A percentile compares a stretch with the other conserved stretches of the same genome.
Evolutionary conservation across 2,329 filamentous ascomycete species (phyloP).

Genomic region (Neodidymelliopsis sp.): DNA sequence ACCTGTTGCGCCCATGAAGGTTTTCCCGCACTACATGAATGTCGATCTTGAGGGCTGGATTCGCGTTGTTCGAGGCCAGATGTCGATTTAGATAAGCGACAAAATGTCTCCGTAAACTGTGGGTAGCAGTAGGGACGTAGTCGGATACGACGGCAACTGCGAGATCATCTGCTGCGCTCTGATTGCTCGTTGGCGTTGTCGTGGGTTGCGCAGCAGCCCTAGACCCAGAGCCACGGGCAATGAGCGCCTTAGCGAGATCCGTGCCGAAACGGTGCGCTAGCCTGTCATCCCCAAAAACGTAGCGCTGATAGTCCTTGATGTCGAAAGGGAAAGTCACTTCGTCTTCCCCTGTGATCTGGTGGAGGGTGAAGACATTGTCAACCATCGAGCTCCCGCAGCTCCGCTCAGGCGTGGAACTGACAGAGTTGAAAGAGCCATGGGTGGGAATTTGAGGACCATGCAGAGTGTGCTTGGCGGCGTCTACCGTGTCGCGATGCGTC

Average conservation of each 20-base stretch:
- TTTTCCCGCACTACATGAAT: slow-evolving; percentile 12
- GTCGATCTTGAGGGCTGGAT: slow-evolving; percentile 31
- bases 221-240: slow-evolving; percentile 20
- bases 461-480: slow-evolving; percentile 20
- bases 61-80: slow-evolving; percentile 24
- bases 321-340: slow-evolving; percentile 29
- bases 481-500: slow-evolving; percentile 18
- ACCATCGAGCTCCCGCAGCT: slow-evolving; percentile 26
- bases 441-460: slow-evolving; percentile 28
- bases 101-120: slow-evolving; percentile 32
- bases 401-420: slow-evolving; percentile 14
- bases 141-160: slow-evolving; percentile 36
- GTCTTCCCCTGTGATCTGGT: slow-evolving; percentile 23
- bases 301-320: slow-evolving; percentile 33
- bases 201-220: slow-evolving; percentile 11
- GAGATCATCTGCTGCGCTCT: slow-evolving; percentile 22
- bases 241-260: slow-evolving; percentile 36
- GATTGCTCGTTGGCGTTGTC: slow-evolving; percentile 22
- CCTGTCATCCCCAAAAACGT: slow-evolving; percentile 36
- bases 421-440: slow-evolving; percentile 6
- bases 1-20: slow-evolving; percentile 14
- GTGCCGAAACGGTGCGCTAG: slow-evolving; percentile 36
- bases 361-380: slow-evolving; percentile 31
- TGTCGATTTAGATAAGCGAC: slow-evolving; percentile 35
- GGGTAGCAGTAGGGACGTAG: slow-evolving; percentile 30